Conservation (phyloP, 208 protist genomes). For the Blastocrithidia nonstop region DNA sequence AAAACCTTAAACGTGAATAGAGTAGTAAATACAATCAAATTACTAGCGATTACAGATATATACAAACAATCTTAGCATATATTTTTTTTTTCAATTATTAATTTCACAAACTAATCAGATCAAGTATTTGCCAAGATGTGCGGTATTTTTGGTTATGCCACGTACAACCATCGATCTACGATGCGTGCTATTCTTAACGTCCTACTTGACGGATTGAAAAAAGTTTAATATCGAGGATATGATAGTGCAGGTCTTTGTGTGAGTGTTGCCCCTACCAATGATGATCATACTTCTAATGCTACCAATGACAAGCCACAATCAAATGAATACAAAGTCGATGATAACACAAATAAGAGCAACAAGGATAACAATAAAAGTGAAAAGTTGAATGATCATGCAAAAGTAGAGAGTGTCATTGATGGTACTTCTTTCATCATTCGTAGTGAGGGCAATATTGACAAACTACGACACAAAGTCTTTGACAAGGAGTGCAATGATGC, state of each 20-base stretch:
- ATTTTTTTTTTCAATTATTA: background rate
- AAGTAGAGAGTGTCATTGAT: background rate
- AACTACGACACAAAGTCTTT: conserved; percentile 35
- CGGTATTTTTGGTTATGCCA: conserved; percentile 81
- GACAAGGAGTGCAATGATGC: too few relatives aligned
- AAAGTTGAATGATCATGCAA: background rate
- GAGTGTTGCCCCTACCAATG: conserved; percentile 8
- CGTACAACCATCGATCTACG: conserved; percentile 15
- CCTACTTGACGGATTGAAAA: conserved; percentile 64
- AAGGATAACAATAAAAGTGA: background rate
- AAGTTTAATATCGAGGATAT: conserved; percentile 93
- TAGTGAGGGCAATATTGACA: conserved; percentile 67
- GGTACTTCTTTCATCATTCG: conserved; percentile 31
- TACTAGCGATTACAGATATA: background rate
- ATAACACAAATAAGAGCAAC: background rate
- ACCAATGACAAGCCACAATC: too few relatives aligned
- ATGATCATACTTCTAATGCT: too few relatives aligned
- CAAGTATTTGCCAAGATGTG: conserved; percentile 36
- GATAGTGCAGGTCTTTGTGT: conserved; percentile 89
- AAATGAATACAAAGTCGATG: too few relatives aligned
- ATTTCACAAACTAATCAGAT: background rate
- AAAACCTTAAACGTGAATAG: too few relatives aligned
- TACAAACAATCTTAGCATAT: background rate
- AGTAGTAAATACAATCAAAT: background rate
- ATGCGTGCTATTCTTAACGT: conserved; percentile 49